A percentile compares a stretch with the other conserved stretches of the same genome.
Evolutionary conservation across 108 stramenopile species (phyloP).

Genomic region (Cyclotella choctawhatcheeana): DNA sequence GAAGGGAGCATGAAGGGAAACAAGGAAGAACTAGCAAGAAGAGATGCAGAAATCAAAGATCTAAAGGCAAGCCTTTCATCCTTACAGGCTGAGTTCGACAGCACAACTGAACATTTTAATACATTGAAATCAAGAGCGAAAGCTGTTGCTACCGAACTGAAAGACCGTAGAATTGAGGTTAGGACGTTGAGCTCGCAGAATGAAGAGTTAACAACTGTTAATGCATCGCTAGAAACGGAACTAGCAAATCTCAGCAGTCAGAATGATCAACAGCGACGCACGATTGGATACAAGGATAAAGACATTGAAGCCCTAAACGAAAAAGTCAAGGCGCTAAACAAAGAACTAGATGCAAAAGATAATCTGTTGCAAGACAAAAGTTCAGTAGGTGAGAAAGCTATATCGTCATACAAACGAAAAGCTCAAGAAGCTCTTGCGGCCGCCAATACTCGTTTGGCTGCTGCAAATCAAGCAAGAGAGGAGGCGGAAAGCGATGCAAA

Average conservation of each 20-base stretch:
- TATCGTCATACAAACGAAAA: conserved; percentile 85
- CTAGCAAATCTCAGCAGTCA: conserved; percentile 58
- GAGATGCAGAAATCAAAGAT: conserved; percentile 43
- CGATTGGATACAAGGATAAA: conserved; percentile 60
- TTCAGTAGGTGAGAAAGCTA: conserved; percentile 68
- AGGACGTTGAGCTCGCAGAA: conserved; percentile 59
- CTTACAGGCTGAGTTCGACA: conserved; percentile 46
- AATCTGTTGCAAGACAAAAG: conserved; percentile 55
- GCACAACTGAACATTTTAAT: conserved; percentile 61
- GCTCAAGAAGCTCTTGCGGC: conserved; percentile 78
- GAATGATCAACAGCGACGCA: conserved; percentile 60
- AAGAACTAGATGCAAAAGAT: conserved; percentile 41
- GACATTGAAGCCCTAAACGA: conserved; percentile 56
- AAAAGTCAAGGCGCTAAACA: conserved; percentile 54
- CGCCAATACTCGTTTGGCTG: conserved; percentile 78
- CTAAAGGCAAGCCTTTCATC: conserved; percentile 51
- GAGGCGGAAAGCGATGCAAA: conserved; percentile 87
- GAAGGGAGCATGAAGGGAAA: conserved; percentile 45
- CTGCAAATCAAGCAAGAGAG: conserved; percentile 84
- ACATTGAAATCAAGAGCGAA: conserved; percentile 79
- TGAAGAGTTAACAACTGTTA: conserved; percentile 56
- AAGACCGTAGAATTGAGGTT: conserved; percentile 81
- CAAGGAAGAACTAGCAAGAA: conserved; percentile 38
- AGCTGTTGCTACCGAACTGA: conserved; percentile 80
- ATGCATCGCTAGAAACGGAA: conserved; percentile 52